These are phyloP conservation scores for Boletus mariae DNA, from an alignment of 1,284 basidiomycete genomes.

Conservation along the genomic window DNA sequence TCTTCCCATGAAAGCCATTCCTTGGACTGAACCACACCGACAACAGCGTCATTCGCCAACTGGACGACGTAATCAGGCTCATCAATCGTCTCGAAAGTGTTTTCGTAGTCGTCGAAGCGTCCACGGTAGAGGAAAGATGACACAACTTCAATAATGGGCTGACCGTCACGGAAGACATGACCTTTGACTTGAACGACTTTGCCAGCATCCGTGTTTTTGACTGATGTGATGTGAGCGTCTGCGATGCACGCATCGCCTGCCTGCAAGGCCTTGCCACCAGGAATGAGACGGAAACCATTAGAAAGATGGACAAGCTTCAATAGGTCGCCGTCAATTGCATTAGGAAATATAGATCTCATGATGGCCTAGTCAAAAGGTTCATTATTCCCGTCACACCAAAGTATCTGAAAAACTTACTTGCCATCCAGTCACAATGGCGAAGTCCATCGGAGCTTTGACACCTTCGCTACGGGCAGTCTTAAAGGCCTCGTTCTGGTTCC, in stretches of 20 bases:
- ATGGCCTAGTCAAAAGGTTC: conserved; percentile 61
- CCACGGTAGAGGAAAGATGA: conserved; percentile 98
- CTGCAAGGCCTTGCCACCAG: conserved; percentile 71
- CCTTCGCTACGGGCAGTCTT: conserved; percentile 69
- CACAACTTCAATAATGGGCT: conserved; percentile 88
- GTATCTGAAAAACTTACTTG: conserved; percentile 54
- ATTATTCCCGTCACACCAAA: conserved; percentile 10
- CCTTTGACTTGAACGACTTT: conserved; percentile 94
- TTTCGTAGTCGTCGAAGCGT: conserved; percentile 87
- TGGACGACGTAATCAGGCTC: conserved; percentile 86
- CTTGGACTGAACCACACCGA: conserved; percentile 92
- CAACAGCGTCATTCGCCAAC: conserved; percentile 72
- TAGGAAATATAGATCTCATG: conserved; percentile 97
- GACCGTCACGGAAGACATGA: conserved; percentile 69
- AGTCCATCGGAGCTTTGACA: conserved; percentile 94
- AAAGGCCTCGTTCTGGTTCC: conserved; percentile 90
- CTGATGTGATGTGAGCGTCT: conserved; percentile 84
- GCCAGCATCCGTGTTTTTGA: conserved; percentile 88
- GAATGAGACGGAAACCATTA: conserved; percentile 90
- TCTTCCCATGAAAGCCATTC: conserved; percentile 98
- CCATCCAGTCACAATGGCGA: conserved; percentile 98
- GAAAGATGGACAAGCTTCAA: conserved; percentile 95
- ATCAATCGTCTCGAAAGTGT: conserved; percentile 92
- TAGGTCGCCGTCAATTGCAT: conserved; percentile 85
- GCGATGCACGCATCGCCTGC: conserved; percentile 91